These are phyloP conservation scores for Steccherinum ochraceum DNA, from an alignment of 768 basidiomycete species.

Conservation along the genomic window DNA sequence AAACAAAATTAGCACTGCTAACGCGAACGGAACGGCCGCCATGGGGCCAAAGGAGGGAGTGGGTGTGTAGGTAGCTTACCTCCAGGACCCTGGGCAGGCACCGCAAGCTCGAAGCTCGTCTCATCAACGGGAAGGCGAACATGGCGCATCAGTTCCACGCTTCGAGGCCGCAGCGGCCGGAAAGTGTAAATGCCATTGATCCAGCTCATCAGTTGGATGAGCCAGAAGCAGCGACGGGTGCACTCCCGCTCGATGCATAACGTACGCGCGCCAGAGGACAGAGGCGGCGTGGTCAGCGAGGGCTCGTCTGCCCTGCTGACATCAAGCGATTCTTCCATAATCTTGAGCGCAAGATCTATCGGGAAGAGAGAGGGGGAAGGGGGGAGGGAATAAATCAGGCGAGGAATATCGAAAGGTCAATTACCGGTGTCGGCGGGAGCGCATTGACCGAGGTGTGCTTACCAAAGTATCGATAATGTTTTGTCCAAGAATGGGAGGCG, in stretches of 20 bases:
- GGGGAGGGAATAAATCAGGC: background rate
- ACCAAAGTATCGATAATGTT: constrained; percentile 41
- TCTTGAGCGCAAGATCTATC: constrained; percentile 56
- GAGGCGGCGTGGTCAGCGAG: constrained; percentile 49
- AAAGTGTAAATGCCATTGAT: constrained; percentile 34
- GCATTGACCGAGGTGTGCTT: constrained; percentile 4
- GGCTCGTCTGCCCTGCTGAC: constrained; percentile 60
- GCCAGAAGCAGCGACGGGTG: constrained; percentile 77
- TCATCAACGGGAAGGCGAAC: constrained; percentile 77
- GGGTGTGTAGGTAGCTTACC: background rate
- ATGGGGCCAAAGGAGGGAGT: background rate
- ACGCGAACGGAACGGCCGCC: background rate
- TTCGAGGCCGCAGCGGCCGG: constrained; percentile 27
- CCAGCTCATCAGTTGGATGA: constrained; percentile 57
- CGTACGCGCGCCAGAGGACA: constrained; percentile 51
- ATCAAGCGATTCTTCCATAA: constrained; percentile 62
- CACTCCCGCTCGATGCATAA: constrained; percentile 66
- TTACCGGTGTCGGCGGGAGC: background rate
- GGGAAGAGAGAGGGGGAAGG: too few relatives aligned
- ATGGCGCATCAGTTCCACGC: constrained; percentile 29
- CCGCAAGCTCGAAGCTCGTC: constrained; percentile 63
- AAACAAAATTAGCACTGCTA: constrained; percentile 1
- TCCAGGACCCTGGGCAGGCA: background rate
- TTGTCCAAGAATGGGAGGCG: constrained; percentile 25
- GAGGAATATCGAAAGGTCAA: background rate